A percentile compares a stretch with the other conserved stretches of the same genome.
Conservation (phyloP, 2,329 filamentous ascomycete species). For the Myriosclerotinia duriaeana region DNA sequence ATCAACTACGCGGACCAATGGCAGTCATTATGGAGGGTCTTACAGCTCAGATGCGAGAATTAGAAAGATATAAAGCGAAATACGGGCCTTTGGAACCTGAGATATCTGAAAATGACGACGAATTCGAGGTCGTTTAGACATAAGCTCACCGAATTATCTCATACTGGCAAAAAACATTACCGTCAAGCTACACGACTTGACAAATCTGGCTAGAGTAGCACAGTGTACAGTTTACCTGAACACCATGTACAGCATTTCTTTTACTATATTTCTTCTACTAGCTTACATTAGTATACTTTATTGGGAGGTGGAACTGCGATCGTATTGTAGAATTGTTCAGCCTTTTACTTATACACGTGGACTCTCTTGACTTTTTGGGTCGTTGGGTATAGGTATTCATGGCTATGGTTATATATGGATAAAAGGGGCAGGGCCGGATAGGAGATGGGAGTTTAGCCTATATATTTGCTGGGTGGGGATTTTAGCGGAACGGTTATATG, state of each 20-base stretch:
- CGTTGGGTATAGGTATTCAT: slow-evolving; percentile 17
- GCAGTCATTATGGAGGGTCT: slow-evolving; percentile 65
- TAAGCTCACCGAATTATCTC: background rate
- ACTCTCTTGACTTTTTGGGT: slow-evolving; percentile 17
- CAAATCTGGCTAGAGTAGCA: slow-evolving; percentile 14
- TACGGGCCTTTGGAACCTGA: slow-evolving; percentile 27
- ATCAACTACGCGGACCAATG: slow-evolving; percentile 78
- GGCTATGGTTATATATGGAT: slow-evolving; percentile 22
- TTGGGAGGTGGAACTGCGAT: slow-evolving; percentile 10
- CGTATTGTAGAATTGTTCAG: slow-evolving; percentile 6
- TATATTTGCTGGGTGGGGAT: slow-evolving; percentile 10
- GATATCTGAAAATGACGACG: slow-evolving; percentile 9
- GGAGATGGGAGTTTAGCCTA: slow-evolving; percentile 17
- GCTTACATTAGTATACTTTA: slow-evolving; percentile 21
- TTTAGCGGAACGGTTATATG: background rate
- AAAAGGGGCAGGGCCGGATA: slow-evolving; percentile 14
- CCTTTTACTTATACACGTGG: slow-evolving; percentile 1
- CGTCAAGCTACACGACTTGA: background rate
- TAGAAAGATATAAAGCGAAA: slow-evolving; percentile 57
- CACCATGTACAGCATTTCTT: slow-evolving; percentile 18
- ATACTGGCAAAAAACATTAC: background rate
- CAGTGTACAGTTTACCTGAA: slow-evolving; percentile 10
- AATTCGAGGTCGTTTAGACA: slow-evolving; percentile 12
- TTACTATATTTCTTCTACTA: slow-evolving; percentile 16
- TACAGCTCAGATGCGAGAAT: slow-evolving; percentile 59